A percentile compares a stretch with the other conserved stretches of the same genome.
These are phyloP conservation scores for Gnomoniopsis smithogilvyi DNA, from an alignment of 2,329 filamentous ascomycete genomes.

Conservation along the genomic window DNA sequence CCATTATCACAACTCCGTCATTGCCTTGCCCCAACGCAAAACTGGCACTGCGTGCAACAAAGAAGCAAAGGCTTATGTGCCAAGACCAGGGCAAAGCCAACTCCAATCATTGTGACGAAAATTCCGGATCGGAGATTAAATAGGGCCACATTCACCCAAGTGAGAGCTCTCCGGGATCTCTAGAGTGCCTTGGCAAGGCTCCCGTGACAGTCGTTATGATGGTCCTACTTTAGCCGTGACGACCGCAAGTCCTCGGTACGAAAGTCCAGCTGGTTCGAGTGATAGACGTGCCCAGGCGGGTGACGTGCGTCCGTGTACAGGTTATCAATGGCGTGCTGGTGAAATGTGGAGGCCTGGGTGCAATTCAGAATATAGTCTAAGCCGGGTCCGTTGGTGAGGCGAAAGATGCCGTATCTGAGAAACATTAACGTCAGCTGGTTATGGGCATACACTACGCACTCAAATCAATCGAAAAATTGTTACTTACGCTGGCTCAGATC, in stretches of 20 bases:
- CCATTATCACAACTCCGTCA: too few relatives aligned
- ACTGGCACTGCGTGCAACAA: too few relatives aligned
- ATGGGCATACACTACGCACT: not conserved
- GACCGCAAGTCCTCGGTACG: slow-evolving; percentile 53
- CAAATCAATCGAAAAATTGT: not conserved
- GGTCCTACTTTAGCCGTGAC: slow-evolving; percentile 19
- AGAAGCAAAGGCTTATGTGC: too few relatives aligned
- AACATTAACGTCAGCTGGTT: not conserved
- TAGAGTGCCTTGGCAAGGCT: too few relatives aligned
- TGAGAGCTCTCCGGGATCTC: not conserved
- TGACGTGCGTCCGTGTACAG: slow-evolving; percentile 74
- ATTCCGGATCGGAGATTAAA: too few relatives aligned
- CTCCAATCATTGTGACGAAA: too few relatives aligned
- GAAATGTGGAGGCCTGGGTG: slow-evolving; percentile 75
- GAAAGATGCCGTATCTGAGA: slow-evolving; percentile 83
- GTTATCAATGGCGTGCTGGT: slow-evolving; percentile 65
- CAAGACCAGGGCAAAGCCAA: too few relatives aligned
- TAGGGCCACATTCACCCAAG: not conserved
- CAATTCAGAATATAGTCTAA: slow-evolving; percentile 82
- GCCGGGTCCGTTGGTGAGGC: slow-evolving; percentile 89
- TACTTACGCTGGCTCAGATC: slow-evolving; percentile 69
- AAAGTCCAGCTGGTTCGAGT: slow-evolving; percentile 63
- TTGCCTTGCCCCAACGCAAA: too few relatives aligned
- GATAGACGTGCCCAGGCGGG: slow-evolving; percentile 66
- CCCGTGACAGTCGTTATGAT: too few relatives aligned